Percentiles rank a stretch among this genome's conserved stretches.
Conservation (phyloP, 2,329 filamentous ascomycete genomes). For the Fusarium pilosicola region DNA sequence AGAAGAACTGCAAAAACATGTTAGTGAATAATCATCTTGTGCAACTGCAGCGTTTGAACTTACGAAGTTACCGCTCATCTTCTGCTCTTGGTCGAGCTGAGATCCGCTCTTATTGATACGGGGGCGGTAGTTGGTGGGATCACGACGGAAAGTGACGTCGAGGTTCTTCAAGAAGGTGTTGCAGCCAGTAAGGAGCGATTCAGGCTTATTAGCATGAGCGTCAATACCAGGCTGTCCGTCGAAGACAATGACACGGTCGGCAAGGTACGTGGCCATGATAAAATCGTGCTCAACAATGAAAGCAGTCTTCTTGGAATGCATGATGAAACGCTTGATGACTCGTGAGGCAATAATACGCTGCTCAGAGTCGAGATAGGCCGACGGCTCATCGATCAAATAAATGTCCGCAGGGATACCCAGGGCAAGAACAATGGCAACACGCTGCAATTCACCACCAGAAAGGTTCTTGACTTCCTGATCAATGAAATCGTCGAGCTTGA, state of each 20-base stretch:
- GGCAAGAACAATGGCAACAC: conserved; percentile 97
- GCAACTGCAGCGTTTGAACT: conserved; percentile 50
- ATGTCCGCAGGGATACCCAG: conserved; percentile 96
- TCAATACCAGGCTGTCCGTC: conserved; percentile 92
- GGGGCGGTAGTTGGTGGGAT: conserved; percentile 93
- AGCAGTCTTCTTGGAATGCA: conserved; percentile 99
- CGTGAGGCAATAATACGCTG: conserved; percentile 97
- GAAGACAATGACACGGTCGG: conserved; percentile 98
- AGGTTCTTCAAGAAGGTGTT: conserved; percentile 97
- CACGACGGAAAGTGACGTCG: conserved; percentile 97
- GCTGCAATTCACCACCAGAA: conserved; percentile 98
- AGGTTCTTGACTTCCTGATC: conserved; percentile 99
- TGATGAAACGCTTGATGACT: conserved; percentile 99
- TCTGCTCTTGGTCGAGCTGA: conserved; percentile 98
- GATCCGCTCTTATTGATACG: conserved; percentile 98
- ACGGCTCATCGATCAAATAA: conserved; percentile 98
- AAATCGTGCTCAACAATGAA: conserved; percentile 99
- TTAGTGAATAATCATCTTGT: conserved; percentile 18
- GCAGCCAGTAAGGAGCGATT: conserved; percentile 94
- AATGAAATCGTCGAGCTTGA: conserved; percentile 98
- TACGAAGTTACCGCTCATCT: conserved; percentile 90
- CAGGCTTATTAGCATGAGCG: conserved; percentile 86
- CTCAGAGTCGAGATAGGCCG: conserved; percentile 97
- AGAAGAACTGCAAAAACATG: conserved; percentile 77
- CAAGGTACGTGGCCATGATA: conserved; percentile 84